These are phyloP conservation scores for Kalmusia sp. DNA, from an alignment of 2,329 filamentous ascomycete species.

Conservation along the genomic window DNA sequence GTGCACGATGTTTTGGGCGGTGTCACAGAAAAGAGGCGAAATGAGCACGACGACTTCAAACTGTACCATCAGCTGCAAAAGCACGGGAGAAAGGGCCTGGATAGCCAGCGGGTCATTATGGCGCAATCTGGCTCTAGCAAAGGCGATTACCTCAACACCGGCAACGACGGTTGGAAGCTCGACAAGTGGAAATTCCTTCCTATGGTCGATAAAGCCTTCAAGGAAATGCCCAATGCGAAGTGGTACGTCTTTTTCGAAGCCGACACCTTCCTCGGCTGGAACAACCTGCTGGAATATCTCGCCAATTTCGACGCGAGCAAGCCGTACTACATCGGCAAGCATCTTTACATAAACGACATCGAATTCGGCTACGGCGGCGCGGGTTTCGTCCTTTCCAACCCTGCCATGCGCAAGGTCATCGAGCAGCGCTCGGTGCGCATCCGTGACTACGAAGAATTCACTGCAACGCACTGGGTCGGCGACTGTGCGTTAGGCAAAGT, in stretches of 20 bases:
- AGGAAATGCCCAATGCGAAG: constrained; percentile 42
- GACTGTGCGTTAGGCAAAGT: constrained; percentile 49
- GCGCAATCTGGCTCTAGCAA: constrained; percentile 40
- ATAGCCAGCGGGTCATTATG: constrained; percentile 37
- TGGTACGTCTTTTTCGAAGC: constrained; percentile 50
- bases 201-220: constrained; percentile 58
- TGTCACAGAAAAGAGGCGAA: constrained; percentile 47
- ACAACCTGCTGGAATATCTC: constrained; percentile 51
- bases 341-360: constrained; percentile 52
- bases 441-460: constrained; percentile 45
- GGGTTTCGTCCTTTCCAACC: constrained; percentile 52
- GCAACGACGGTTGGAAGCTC: constrained; percentile 57
- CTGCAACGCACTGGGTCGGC: constrained; percentile 46
- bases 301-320: constrained; percentile 46
- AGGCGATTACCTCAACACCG: constrained; percentile 44
- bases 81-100: constrained; percentile 53
- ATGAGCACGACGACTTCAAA: constrained; percentile 58
- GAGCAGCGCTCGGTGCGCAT: constrained; percentile 38
- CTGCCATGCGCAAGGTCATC: constrained; percentile 47
- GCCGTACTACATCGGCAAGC: constrained; percentile 53
- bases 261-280: constrained; percentile 46
- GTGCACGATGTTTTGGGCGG: constrained; percentile 57
- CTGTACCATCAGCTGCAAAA: constrained; percentile 59
- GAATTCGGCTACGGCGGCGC: constrained; percentile 56
- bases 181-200: constrained; percentile 68